Base-by-base conservation (phyloP, 2,329 filamentous ascomycete species). In the Colletotrichum salicis region DNA sequence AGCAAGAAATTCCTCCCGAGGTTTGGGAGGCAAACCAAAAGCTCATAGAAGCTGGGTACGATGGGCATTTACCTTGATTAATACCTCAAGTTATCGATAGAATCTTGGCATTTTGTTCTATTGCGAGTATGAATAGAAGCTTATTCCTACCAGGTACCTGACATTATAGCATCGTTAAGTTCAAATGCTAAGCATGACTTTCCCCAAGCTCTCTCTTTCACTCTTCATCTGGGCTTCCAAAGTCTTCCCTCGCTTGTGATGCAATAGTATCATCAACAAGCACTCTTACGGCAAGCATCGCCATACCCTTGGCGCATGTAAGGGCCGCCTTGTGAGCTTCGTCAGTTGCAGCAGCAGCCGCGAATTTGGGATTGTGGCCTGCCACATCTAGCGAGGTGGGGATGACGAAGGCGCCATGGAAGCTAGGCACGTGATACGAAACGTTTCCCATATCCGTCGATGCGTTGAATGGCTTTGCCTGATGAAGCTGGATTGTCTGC, bases 381-480 rank as follows among this genome's bases (percentile, higher is more conserved):
- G 79, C 81, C 29, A 82, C 82, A 13, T 81, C 79, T 0, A 79
- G 64, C 1, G 69, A 74, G 1, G 82, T 79, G 0, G 83, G 80
- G 41, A 88, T 85, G 1, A 77, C 79, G 69, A 88, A 87, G 37
- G 81, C 83, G 4, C 84, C 83, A 72, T 88, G 86, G 61, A 88
- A 83, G 5, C 81, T 82, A 1, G 86, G 86, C 2, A 85, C 78
- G 1, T 81, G 72, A 62, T 87, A 84, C 13, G 82, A 84, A 11
- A 88, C 85, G 65, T 88, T 88, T 27, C 86, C 86, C 85, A 86
- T 86, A 76, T 87, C 85, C 0, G 86, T 86, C 0, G 85, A 86
- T 11, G 78, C 79, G 13, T 76, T 76, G 68, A 85, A 76, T 1
- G 82, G 77, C 60, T 83, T 81, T 0, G 83, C 79, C 41, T 82